Evolutionary conservation across 2,329 filamentous ascomycete genomes (phyloP), one percentile per base, ranked within the genome.

Genomic region (Tolypocladium nubicola): DNA sequence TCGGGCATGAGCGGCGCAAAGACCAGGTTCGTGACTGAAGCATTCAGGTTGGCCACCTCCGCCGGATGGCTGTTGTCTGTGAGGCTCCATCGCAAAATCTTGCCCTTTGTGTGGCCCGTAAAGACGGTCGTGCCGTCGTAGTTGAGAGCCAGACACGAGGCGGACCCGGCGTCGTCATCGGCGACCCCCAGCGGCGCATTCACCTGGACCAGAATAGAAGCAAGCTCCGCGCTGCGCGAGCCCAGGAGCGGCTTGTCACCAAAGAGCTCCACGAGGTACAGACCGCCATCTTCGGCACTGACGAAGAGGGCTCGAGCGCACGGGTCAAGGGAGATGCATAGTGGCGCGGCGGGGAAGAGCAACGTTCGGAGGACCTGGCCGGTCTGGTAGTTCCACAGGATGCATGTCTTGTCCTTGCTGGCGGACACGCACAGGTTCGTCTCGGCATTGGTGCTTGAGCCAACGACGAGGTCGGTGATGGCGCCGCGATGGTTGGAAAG

Each of bases 361-460:
- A 95, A 84, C 4, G 91, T 97, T 49, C 92, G 84, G 58, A 97
- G 75, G 13, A 87, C 78, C 59, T 84, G 82, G 43, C 90, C 90
- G 0, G 84, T 89, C 60, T 86, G 84, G 69, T 95, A 95, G 73
- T 97, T 92, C 94, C 94, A 99, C 59, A 96, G 79, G 65, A 96
- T 86, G 64, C 90, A 90, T 9, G 90, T 94, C 72, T 89, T 92
- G 74, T 97, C 94, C 64, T 83, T 85, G 62, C 90, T 90, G 8
- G 86, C 84, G 3, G 93, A 95, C 23, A 97, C 81, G 59, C 88
- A 92, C 60, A 97, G 85, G 70, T 89, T 93, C 58, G 87, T 87
- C 65, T 85, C 83, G 19, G 75, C 69, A 68, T 84, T 86, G 59
- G 80, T 76, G 67, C 87, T 87, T 66, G 89, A 84, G 21, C 88